Conservation (phyloP, 768 basidiomycete genomes). For the Royoungia palumana region DNA sequence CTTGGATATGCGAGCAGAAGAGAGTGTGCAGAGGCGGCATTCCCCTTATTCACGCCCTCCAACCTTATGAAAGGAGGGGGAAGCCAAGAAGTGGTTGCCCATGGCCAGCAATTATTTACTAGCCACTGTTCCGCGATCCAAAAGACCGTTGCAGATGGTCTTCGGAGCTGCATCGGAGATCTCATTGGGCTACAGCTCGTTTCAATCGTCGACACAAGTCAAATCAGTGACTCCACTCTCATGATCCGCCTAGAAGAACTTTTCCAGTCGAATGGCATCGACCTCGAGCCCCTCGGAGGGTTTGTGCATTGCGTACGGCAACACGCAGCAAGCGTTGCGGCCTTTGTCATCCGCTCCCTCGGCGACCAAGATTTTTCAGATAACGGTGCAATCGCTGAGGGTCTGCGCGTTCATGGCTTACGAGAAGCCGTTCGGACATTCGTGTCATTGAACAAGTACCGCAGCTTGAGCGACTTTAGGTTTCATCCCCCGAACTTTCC, state of each 20-base stretch:
- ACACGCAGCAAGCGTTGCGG: slow-evolving; percentile 55
- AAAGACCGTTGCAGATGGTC: slow-evolving; percentile 46
- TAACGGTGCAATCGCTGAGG: slow-evolving; percentile 46
- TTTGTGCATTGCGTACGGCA: slow-evolving; percentile 38
- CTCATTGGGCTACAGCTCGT: slow-evolving; percentile 63
- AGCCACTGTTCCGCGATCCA: slow-evolving; percentile 62
- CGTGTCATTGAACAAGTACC: slow-evolving; percentile 48
- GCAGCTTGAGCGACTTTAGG: slow-evolving; percentile 44
- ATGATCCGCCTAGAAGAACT: slow-evolving; percentile 33
- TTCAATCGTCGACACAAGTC: slow-evolving; percentile 39
- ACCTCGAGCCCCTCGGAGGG: slow-evolving; percentile 25
- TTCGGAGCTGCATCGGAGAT: slow-evolving; percentile 63
- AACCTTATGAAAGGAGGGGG: slow-evolving; percentile 50
- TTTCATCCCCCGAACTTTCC: slow-evolving; percentile 69
- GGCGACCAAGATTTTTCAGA: slow-evolving; percentile 63
- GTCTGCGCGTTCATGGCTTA: slow-evolving; percentile 38
- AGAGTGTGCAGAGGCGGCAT: slow-evolving; percentile 64
- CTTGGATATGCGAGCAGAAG: slow-evolving; percentile 72
- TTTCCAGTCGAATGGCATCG: slow-evolving; percentile 34
- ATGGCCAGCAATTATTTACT: slow-evolving; percentile 48
- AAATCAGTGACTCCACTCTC: slow-evolving; percentile 15
- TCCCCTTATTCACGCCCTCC: slow-evolving; percentile 63
- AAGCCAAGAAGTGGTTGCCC: slow-evolving; percentile 23
- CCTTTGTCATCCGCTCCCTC: slow-evolving; percentile 57
- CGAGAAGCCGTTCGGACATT: slow-evolving; percentile 46